These are phyloP conservation scores for Coniferiporia weirii DNA, from an alignment of 1,284 basidiomycete species.

Conservation along the genomic window DNA sequence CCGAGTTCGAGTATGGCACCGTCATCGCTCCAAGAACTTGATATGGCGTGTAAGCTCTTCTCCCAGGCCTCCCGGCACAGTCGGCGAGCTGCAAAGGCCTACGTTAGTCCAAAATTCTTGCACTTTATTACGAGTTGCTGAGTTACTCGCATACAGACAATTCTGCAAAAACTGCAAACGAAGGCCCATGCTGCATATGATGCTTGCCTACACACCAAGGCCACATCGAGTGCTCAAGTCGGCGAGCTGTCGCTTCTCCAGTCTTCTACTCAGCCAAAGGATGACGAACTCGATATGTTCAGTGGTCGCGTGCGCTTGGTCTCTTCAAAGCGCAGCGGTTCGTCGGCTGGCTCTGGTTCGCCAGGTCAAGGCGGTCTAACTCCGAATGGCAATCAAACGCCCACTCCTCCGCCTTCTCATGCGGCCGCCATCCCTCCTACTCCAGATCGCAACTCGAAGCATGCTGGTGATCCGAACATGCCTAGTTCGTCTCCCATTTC, in stretches of 20 bases:
- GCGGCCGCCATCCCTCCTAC: background rate
- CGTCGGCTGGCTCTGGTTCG: slow-evolving; percentile 1
- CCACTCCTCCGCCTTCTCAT: slow-evolving; percentile 8
- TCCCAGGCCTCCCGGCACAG: slow-evolving; percentile 48
- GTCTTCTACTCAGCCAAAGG: slow-evolving; percentile 38
- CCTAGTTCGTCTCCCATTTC: background rate
- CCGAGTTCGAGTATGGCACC: slow-evolving; percentile 54
- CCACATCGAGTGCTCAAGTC: slow-evolving; percentile 33
- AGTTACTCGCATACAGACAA: slow-evolving; percentile 34
- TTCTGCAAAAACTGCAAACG: slow-evolving; percentile 48
- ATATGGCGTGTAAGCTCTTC: slow-evolving; percentile 55
- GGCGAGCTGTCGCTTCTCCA: slow-evolving; percentile 26
- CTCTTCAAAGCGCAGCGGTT: slow-evolving; percentile 23
- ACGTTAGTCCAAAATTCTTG: slow-evolving; percentile 37
- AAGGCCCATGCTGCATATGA: slow-evolving; percentile 46
- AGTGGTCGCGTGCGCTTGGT: slow-evolving; percentile 56
- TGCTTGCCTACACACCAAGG: background rate
- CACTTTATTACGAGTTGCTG: background rate
- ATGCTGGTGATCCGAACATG: background rate
- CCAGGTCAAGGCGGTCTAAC: background rate
- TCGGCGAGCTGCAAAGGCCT: slow-evolving; percentile 51
- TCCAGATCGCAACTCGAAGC: background rate
- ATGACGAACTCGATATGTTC: slow-evolving; percentile 58
- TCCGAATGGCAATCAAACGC: background rate
- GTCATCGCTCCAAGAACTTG: slow-evolving; percentile 57